Percentiles rank a stretch among this genome's conserved stretches.
Conservation (phyloP, 768 basidiomycete genomes). For the Termitomyces titanicus region DNA sequence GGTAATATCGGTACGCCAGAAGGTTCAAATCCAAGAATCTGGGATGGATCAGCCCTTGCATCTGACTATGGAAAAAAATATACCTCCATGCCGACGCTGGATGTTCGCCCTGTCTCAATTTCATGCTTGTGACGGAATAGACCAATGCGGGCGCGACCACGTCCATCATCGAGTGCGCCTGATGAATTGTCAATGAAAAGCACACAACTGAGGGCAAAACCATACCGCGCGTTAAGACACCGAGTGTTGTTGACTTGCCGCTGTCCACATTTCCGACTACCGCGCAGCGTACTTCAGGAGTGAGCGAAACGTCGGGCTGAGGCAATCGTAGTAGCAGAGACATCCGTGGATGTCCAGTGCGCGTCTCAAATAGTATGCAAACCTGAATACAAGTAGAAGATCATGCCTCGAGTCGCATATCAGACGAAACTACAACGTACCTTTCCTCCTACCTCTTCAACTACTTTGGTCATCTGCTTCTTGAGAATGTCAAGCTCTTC, state of each 20-base stretch:
- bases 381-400: constrained; percentile 33
- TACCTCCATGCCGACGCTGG: constrained; percentile 96
- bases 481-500: constrained; percentile 50
- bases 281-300: constrained; percentile 92
- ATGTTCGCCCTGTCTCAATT: constrained; percentile 92
- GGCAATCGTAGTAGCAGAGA: constrained; percentile 70
- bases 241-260: constrained; percentile 92
- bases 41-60: not conserved
- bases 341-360: constrained; percentile 47
- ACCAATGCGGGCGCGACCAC: constrained; percentile 79
- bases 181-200: constrained; percentile 16
- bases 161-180: constrained; percentile 80
- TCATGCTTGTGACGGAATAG: constrained; percentile 98
- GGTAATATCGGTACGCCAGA: constrained; percentile 80
- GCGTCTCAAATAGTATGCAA: constrained; percentile 50
- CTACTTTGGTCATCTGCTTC: constrained; percentile 39
- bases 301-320: constrained; percentile 68
- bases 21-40: constrained; percentile 88
- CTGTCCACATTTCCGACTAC: constrained; percentile 95
- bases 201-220: not conserved
- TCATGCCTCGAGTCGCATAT: not conserved
- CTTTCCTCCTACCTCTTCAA: constrained; percentile 81
- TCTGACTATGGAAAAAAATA: not conserved
- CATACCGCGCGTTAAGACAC: constrained; percentile 89
- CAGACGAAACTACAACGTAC: constrained; percentile 30